Base-by-base conservation (phyloP, 208 protist genomes). In the Trypanosomatidae sp. region DNA sequence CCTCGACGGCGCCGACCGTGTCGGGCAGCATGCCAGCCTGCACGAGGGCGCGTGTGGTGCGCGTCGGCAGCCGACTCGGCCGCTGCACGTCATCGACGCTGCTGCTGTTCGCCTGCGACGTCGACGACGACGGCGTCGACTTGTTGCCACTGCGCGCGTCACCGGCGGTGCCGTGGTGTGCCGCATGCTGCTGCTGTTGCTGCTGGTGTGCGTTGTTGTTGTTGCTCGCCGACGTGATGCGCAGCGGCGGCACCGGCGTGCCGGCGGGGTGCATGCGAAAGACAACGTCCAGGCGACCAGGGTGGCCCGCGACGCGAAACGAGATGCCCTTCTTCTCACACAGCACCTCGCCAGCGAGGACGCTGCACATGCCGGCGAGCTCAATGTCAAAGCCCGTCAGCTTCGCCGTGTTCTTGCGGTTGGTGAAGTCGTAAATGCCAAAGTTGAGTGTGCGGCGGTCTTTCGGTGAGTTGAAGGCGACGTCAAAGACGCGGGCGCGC, bases 281-380 rank as follows among this genome's bases (percentile, higher is more conserved):
- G 19, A 91, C 74, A 21, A 82, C 68, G 38, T 91, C 77, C 5
- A 91, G 60, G 5, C 77, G 62, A 10, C 77, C 73, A 0, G 82
- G 74, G 38, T 72, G 68, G 6, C 74, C 77, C 7, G 68, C 64
- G 20, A 91, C 69, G 23, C 74, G 66, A 49, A 91, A 91, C 0
- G 82, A 84, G 48, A 91, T 77, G 27, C 67, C 74, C 35, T 88
- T 91, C 49, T 73, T 79, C 50, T 91, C 82, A 53, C 82, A 91
- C 60, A 91, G 84, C 25, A 66, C 72, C 40, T 91, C 82, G 3
- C 66, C 62, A 0, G 82, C 77, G 23, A 91, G 64, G 0, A 91
- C 77, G 51, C 82, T 91, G 71, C 82, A 91, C 71, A 91, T 91
- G 27, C 82, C 82, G 0, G 82, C 72, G 3, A 91, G 65, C 19